Percentiles rank a stretch among this genome's conserved stretches.
Evolutionary conservation across 148 eudicot species (phyloP).

Genomic region (Silene uniflora): DNA sequence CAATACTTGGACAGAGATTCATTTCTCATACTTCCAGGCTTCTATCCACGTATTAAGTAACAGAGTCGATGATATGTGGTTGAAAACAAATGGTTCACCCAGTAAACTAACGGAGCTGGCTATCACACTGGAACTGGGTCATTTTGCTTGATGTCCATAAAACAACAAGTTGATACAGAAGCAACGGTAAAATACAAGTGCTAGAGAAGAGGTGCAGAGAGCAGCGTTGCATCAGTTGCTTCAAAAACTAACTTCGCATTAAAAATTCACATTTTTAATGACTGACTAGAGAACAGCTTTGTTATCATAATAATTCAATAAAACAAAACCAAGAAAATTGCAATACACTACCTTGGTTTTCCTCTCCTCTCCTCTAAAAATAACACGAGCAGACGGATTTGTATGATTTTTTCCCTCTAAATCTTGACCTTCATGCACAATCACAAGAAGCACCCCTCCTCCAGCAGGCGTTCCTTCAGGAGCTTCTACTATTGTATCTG

Average conservation of each 20-base stretch:
- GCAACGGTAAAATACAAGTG: background rate
- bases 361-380: conserved; percentile 80
- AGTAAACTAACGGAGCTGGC: no score
- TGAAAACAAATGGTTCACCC: no score
- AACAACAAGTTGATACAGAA: background rate
- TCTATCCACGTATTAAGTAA: no score
- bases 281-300: background rate
- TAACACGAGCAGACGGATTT: conserved; percentile 68
- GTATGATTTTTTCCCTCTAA: conserved; percentile 91
- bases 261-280: background rate
- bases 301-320: background rate
- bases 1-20: no score
- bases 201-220: background rate
- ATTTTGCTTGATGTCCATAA: background rate
- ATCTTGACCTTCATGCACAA: conserved; percentile 73
- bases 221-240: no score
- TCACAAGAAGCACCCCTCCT: conserved; percentile 71
- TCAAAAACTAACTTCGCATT: background rate
- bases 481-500: conserved; percentile 45
- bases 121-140: background rate
- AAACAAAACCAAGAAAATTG: background rate
- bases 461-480: conserved; percentile 83
- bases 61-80: no score
- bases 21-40: no score
- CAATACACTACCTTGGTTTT: conserved; percentile 66